phyloP scores from a whole-genome alignment of 2,329 filamentous ascomycete species.

The Berkeleyomyces basicola region DNA sequence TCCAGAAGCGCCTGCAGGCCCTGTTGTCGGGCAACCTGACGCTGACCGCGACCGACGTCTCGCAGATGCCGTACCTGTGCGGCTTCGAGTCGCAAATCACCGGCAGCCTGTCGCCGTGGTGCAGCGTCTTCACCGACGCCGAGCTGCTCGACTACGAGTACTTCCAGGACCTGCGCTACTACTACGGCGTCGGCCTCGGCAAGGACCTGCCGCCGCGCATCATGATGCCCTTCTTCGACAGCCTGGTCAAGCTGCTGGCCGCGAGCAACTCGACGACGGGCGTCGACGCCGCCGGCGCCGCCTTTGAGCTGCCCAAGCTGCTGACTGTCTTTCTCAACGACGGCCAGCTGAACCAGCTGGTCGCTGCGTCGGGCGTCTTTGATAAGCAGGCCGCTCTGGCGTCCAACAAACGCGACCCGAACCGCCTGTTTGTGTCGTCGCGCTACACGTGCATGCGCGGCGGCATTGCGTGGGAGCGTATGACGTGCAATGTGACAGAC shows the following conservation, averaged over 20 bases:
- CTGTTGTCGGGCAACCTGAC: conserved; percentile 37
- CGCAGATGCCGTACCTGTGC: conserved; percentile 50
- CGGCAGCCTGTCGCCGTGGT: conserved; percentile 44
- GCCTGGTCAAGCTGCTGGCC: conserved; percentile 34
- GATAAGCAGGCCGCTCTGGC: conserved; percentile 36
- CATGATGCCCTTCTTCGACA: conserved; percentile 44
- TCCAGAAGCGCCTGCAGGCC: conserved; percentile 35
- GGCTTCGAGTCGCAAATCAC: conserved; percentile 55
- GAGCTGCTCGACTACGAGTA: conserved; percentile 51
- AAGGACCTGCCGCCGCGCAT: conserved; percentile 35
- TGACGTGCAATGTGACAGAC: conserved; percentile 30
- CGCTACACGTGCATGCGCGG: conserved; percentile 46
- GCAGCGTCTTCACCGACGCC: conserved; percentile 41
- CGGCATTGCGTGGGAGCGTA: conserved; percentile 45
- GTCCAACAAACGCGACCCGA: conserved; percentile 27
- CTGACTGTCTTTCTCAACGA: conserved; percentile 49
- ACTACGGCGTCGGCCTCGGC: conserved; percentile 45
- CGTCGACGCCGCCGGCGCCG: conserved; percentile 27
- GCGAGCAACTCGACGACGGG: conserved; percentile 35
- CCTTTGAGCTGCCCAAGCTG: conserved; percentile 36
- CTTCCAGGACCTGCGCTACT: conserved; percentile 50
- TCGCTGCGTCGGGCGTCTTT: conserved; percentile 43
- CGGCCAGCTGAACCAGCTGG: conserved; percentile 46
- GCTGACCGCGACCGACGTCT: conserved; percentile 35
- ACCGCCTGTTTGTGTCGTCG: conserved; percentile 37